phyloP scores from a whole-genome alignment of 2,329 filamentous ascomycete species.

The Dactylellina parvicollis region DNA sequence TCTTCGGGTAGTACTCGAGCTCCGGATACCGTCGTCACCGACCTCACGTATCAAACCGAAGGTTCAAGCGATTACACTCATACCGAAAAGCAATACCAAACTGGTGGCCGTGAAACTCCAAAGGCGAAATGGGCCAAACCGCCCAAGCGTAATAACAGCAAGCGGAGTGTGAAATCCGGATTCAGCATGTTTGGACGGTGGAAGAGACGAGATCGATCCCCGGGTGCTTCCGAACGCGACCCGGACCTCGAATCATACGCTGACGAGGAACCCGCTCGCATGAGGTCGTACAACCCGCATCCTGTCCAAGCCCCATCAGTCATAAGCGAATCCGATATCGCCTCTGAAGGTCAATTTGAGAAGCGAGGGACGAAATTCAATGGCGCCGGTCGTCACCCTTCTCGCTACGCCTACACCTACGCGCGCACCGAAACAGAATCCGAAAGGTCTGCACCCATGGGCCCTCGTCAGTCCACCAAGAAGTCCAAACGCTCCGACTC shows the following conservation, averaged over 20 bases:
- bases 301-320: slow-evolving; percentile 44
- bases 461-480: slow-evolving; percentile 48
- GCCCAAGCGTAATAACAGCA: slow-evolving; percentile 46
- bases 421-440: slow-evolving; percentile 30
- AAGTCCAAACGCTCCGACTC: slow-evolving; percentile 45
- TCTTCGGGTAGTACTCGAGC: slow-evolving; percentile 52
- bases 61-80: slow-evolving; percentile 15
- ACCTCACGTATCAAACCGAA: slow-evolving; percentile 49
- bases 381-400: slow-evolving; percentile 33
- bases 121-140: slow-evolving; percentile 50
- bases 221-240: slow-evolving; percentile 32
- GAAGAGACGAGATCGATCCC: slow-evolving; percentile 38
- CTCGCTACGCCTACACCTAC: slow-evolving; percentile 50
- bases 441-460: slow-evolving; percentile 25
- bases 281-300: slow-evolving; percentile 49
- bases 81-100: slow-evolving; percentile 38
- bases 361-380: slow-evolving; percentile 40
- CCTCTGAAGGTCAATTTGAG: slow-evolving; percentile 21
- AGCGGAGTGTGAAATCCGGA: slow-evolving; percentile 26
- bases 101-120: slow-evolving; percentile 11
- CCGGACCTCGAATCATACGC: slow-evolving; percentile 51
- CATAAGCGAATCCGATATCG: slow-evolving; percentile 35
- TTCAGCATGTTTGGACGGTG: slow-evolving; percentile 42
- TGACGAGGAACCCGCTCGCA: slow-evolving; percentile 51
- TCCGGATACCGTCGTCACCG: slow-evolving; percentile 50